Evolutionary conservation across 1,139 yeast species (phyloP).

Genomic region (Yamadazyma oceani): DNA sequence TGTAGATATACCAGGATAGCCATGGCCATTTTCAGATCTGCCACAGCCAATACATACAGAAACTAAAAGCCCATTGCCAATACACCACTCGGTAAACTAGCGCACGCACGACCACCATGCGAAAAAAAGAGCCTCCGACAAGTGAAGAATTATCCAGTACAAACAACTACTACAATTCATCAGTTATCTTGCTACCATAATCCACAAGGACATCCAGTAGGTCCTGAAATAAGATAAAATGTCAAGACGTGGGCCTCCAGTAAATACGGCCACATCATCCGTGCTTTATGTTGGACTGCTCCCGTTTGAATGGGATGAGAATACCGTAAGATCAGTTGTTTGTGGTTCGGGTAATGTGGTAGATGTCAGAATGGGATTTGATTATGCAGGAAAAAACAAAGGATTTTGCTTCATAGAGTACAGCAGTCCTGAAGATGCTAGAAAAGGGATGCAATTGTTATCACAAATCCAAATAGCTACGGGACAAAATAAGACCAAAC

Average conservation of each 20-base stretch:
- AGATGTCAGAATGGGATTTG: slow-evolving; percentile 63
- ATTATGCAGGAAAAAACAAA: slow-evolving; percentile 60
- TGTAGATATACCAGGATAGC: no score
- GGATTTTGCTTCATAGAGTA: slow-evolving; percentile 68
- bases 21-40: no score
- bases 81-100: no score
- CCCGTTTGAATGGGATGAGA: slow-evolving; percentile 67
- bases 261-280: slow-evolving; percentile 21
- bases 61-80: no score
- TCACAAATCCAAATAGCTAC: slow-evolving; percentile 41
- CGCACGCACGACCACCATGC: no score
- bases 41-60: no score
- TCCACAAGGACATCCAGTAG: no score
- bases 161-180: no score
- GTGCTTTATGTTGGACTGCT: slow-evolving; percentile 61
- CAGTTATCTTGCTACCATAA: no score
- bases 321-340: slow-evolving; percentile 55
- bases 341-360: slow-evolving; percentile 63
- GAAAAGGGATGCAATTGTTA: slow-evolving; percentile 43
- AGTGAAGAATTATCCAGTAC: no score
- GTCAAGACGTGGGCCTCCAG: slow-evolving; percentile 11
- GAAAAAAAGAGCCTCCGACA: no score
- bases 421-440: slow-evolving; percentile 50
- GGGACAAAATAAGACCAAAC: slow-evolving; percentile 23
- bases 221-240: no score